Percentiles rank a stretch among this genome's conserved stretches.
Conservation (phyloP, 2,329 filamentous ascomycete species). For the Trichoderma gracile region DNA sequence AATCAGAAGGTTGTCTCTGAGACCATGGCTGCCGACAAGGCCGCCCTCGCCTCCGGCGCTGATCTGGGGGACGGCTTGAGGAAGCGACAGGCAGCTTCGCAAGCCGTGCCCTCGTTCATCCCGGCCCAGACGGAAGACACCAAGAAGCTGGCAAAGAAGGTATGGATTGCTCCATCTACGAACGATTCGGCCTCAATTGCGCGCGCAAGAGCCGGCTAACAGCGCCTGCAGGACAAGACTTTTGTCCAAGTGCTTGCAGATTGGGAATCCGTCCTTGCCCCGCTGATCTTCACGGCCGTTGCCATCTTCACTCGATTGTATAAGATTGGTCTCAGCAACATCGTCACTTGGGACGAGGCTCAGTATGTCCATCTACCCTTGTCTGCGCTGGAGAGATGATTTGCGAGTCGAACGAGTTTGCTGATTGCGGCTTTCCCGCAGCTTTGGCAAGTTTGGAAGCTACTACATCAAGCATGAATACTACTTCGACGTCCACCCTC, state of each 20-base stretch:
- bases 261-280: conserved; percentile 63
- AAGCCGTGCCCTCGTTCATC: conserved; percentile 40
- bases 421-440: conserved; percentile 38
- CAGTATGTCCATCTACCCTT: conserved; percentile 50
- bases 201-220: conserved; percentile 29
- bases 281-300: conserved; percentile 60
- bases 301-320: conserved; percentile 68
- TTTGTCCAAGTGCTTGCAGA: conserved; percentile 63
- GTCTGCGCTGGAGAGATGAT: not conserved
- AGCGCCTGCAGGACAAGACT: conserved; percentile 50
- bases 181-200: not conserved
- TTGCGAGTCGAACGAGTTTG: conserved; percentile 1
- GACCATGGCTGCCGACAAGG: conserved; percentile 56
- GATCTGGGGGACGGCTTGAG: conserved; percentile 59
- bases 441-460: conserved; percentile 96
- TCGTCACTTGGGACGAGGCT: conserved; percentile 68
- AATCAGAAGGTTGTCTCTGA: conserved; percentile 21
- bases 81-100: conserved; percentile 51
- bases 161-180: conserved; percentile 32
- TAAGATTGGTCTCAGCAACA: conserved; percentile 68
- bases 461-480: conserved; percentile 99
- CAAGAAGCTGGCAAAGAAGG: conserved; percentile 61
- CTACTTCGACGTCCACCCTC: conserved; percentile 91
- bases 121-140: conserved; percentile 56
- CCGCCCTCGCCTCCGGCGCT: conserved; percentile 60